Conservation (phyloP, 371 early-diverging fungal species). For the Syncephalastrum sp. region DNA sequence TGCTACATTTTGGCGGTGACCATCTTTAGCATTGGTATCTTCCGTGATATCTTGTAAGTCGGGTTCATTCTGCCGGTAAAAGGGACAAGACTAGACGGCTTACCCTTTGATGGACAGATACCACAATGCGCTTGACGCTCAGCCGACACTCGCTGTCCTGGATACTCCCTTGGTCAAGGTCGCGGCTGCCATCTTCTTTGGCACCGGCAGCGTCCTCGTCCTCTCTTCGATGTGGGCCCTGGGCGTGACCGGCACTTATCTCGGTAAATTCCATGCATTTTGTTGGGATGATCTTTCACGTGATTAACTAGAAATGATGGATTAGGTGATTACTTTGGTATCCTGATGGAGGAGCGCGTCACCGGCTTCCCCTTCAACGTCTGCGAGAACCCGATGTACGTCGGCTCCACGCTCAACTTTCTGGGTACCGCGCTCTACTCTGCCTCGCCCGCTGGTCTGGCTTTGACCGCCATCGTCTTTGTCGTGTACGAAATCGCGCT, state of each 20-base stretch:
- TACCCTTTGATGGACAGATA: constrained; percentile 35
- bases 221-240: constrained; percentile 84
- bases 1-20: constrained; percentile 80
- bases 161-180: constrained; percentile 41
- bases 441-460: constrained; percentile 66
- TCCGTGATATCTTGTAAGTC: constrained; percentile 80
- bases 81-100: neutral
- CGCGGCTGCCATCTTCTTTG: constrained; percentile 55
- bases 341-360: constrained; percentile 84
- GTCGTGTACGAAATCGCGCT: constrained; percentile 76
- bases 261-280: constrained; percentile 52
- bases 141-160: constrained; percentile 61
- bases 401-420: constrained; percentile 88
- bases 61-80: neutral
- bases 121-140: constrained; percentile 65
- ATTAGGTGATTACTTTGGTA: constrained; percentile 92
- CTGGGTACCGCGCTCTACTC: constrained; percentile 85
- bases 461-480: constrained; percentile 69
- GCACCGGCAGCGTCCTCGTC: constrained; percentile 74
- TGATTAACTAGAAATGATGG: neutral
- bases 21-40: constrained; percentile 80
- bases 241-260: constrained; percentile 90
- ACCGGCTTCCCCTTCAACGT: constrained; percentile 92
- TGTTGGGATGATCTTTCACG: constrained; percentile 2
- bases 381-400: constrained; percentile 91